Base-by-base conservation (phyloP, 371 early-diverging fungal genomes). In the Rhizomucor miehei region DNA sequence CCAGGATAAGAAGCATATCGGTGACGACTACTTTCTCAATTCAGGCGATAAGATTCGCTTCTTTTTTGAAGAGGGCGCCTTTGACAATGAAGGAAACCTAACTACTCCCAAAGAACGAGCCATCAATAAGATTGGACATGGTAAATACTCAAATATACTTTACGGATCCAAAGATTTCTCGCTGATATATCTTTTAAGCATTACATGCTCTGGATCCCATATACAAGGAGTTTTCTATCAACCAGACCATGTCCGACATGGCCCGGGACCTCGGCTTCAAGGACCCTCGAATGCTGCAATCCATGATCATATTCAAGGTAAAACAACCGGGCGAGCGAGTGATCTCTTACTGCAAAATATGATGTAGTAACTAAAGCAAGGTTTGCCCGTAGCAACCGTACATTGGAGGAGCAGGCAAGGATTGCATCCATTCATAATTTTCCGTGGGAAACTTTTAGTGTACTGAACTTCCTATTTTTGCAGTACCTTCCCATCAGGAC, bases 121-220 rank as follows among this genome's bases (percentile, higher is more conserved):
- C 13, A 85, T 97, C 59, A 95, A 95, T 77, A 97, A 97, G 63
- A 92, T 95, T 57, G 95, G 95, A 0, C 96, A 97, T 64, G 93
- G 90, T 89, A 73, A 29, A 29, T 29, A 8, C 29, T 29, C 29
- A 29, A n/a, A 29, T 29, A 3, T 29, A 8, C 29, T 5, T 29
- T 29, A 8, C 29, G 29, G 5, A 29, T 29, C 3, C 29, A 5
- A 8, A 29, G 8, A 5, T 29, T 29, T 5, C 29, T 29, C 3
- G 8, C 8, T 29, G 29, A 3, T 29, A 8, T 29, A 8, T 29
- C 3, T 29, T 29, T 29, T 3, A 29, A 87, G 88, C 80, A 10
- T 66, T 97, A 17, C 95, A 95, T 57, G 85, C 75, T 6, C 59
- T 86, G 29, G 91, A 95, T 45, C 91, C 89, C 5, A 62, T 69